Evolutionary conservation across 1,284 basidiomycete genomes (phyloP), one percentile per base, ranked within the genome.

Genomic region (Pseudozyma flocculosa): DNA sequence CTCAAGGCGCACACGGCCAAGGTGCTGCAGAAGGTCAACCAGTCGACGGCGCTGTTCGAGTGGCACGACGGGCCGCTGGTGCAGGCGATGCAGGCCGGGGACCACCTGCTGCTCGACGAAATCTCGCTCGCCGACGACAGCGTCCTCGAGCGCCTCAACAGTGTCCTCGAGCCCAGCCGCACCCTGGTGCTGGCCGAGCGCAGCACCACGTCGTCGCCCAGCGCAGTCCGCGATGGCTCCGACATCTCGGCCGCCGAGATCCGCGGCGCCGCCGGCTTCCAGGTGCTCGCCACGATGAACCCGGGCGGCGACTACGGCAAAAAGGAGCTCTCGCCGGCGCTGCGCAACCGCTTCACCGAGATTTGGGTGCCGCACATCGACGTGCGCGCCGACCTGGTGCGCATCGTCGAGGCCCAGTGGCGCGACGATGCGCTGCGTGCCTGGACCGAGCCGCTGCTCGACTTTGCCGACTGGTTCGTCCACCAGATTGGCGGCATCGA

Each of bases 221-320:
- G 9, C 18, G 45, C 42, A 2, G 48, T 44, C n/a, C 51, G 50
- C 30, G 40, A 44, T 15, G 69, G 61, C 7, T 24, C 47, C 14
- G 68, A 68, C 37, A 55, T 65, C 37, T 50, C 50, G 9, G 40
- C 68, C 14, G 52, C 63, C 7, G 61, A 69, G 45, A 55, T 76
- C 48, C 50, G 26, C 1, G 75, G 65, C 4, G 53, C 45, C 8
- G 54, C 62, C 1, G 69, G 66, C 3, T 99, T 99, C 83, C 88
- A 94, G 76, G 85, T 99, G 36, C 82, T 97, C 0, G 93, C 95
- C 1, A 98, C 95, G 0, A 99, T 99, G 95, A 99, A 99, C 78
- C 95, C 95, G 0, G 95, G 95, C 32, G 95, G 95, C 34, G 95
- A 99, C 78, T 98, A 95, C 71, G 95, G 95, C 37, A 99, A 99